phyloP scores from a whole-genome alignment of 2,329 filamentous ascomycete species.

The Amylocarpus encephaloides region DNA sequence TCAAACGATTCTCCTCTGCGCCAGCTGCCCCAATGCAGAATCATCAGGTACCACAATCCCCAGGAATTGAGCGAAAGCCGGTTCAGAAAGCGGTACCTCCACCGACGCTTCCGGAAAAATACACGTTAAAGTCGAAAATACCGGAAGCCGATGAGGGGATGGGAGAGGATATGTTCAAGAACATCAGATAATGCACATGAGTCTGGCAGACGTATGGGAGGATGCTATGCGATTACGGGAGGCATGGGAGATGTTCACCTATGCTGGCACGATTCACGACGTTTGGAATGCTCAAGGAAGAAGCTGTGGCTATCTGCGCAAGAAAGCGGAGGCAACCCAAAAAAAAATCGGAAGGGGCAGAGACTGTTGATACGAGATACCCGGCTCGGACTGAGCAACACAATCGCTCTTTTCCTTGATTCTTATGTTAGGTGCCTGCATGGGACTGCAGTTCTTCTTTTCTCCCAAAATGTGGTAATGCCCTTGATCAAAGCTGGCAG shows the following conservation, averaged over 20 bases:
- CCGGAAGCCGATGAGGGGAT: constrained; percentile 26
- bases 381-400: constrained; percentile 23
- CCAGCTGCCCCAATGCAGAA: neutral
- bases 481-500: constrained; percentile 16
- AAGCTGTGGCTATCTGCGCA: constrained; percentile 2
- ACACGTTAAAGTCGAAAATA: constrained; percentile 29
- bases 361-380: constrained; percentile 20
- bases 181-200: constrained; percentile 28
- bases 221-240: constrained; percentile 19
- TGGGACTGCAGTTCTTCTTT: constrained; percentile 11
- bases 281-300: constrained; percentile 5
- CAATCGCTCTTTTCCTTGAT: constrained; percentile 16
- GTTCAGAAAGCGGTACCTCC: constrained; percentile 25
- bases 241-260: constrained; percentile 18
- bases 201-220: constrained; percentile 9
- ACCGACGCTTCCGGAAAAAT: constrained; percentile 31
- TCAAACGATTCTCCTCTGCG: constrained; percentile 22
- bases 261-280: constrained; percentile 21
- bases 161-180: constrained; percentile 32
- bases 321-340: constrained; percentile 5
- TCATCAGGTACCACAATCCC: neutral
- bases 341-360: constrained; percentile 1
- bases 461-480: constrained; percentile 16
- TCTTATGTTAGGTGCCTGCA: constrained; percentile 13
- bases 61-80: neutral